Conservation (phyloP, 805 yeast species). For the Wickerhamiella lipophila region DNA sequence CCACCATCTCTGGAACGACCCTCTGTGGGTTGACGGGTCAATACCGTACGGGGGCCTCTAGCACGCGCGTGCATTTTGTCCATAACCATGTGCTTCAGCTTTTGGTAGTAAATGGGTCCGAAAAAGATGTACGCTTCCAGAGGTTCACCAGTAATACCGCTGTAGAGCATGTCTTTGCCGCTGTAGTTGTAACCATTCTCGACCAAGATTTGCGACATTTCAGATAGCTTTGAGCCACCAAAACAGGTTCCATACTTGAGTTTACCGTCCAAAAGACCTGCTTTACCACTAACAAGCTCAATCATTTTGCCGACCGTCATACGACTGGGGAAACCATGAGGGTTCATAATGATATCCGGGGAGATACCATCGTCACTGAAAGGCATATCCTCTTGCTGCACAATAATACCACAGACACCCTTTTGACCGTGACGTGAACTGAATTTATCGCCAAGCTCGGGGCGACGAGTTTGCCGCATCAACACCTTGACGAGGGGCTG, state of each 20-base stretch:
- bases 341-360: conserved; percentile 97
- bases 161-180: conserved; percentile 94
- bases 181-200: conserved; percentile 88
- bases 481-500: conserved; percentile 88
- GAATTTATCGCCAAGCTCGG: conserved; percentile 94
- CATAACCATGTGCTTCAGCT: conserved; percentile 95
- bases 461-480: conserved; percentile 89
- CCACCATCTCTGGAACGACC: conserved; percentile 99
- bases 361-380: conserved; percentile 82
- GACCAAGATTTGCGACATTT: conserved; percentile 81
- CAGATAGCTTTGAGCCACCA: conserved; percentile 93
- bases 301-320: conserved; percentile 99
- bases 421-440: conserved; percentile 97
- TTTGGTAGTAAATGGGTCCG: conserved; percentile 97
- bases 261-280: conserved; percentile 86
- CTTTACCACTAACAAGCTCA: conserved; percentile 91
- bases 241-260: conserved; percentile 96
- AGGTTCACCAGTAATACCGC: conserved; percentile 96
- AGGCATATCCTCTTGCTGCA: conserved; percentile 93
- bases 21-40: conserved; percentile 96
- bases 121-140: conserved; percentile 95
- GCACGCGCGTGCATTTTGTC: conserved; percentile 99
- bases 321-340: conserved; percentile 99
- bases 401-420: conserved; percentile 98
- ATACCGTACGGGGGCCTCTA: conserved; percentile 95